Evolutionary conservation across 2,329 filamentous ascomycete species (phyloP).

Genomic region (Colletotrichum spinosum): DNA sequence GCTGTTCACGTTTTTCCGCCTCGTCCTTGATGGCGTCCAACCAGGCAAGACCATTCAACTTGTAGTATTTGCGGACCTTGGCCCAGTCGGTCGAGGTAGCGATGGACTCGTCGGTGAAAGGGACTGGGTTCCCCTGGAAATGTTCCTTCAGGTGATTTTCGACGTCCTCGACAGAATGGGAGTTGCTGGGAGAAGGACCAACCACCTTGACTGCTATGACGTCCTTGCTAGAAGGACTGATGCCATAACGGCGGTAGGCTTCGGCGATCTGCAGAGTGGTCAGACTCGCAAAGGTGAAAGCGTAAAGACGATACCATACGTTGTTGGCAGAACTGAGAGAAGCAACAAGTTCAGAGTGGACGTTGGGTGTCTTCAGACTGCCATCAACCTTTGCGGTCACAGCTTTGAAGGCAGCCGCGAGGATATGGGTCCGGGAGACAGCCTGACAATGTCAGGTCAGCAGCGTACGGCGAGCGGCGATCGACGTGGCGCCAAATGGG

Average conservation of each 20-base stretch:
- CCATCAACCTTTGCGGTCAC: conserved; percentile 72
- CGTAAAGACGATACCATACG: conserved; percentile 55
- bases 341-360: conserved; percentile 90
- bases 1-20: conserved; percentile 59
- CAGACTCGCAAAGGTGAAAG: not conserved
- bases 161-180: conserved; percentile 58
- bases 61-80: conserved; percentile 87
- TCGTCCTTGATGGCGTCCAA: conserved; percentile 59
- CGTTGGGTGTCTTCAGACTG: conserved; percentile 81
- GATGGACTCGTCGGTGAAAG: conserved; percentile 75
- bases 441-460: conserved; percentile 60
- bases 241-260: conserved; percentile 89
- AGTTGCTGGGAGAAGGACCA: conserved; percentile 56
- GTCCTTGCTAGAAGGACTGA: conserved; percentile 75
- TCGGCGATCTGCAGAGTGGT: conserved; percentile 78
- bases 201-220: conserved; percentile 87
- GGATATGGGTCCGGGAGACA: conserved; percentile 77
- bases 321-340: conserved; percentile 86
- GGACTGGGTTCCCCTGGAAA: conserved; percentile 70
- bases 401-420: conserved; percentile 83
- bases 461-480: not conserved
- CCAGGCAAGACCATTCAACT: conserved; percentile 73
- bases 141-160: conserved; percentile 69
- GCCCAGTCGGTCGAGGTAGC: conserved; percentile 69
- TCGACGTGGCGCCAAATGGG: not conserved